These are phyloP conservation scores for Soucietia sequanensis DNA, from an alignment of 805 yeast species.

Conservation along the genomic window DNA sequence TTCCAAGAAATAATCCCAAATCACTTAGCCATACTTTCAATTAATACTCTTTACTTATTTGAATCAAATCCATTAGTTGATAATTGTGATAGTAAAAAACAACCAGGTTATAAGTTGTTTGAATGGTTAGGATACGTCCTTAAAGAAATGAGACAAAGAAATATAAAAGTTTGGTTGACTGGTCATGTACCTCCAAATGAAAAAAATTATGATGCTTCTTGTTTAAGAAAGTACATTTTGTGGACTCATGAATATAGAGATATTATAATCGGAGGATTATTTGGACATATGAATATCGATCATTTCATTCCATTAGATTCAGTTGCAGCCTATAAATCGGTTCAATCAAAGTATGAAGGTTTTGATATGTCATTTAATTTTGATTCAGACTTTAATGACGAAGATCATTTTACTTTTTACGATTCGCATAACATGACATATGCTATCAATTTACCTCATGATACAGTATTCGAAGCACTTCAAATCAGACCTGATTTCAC, in stretches of 20 bases:
- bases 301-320: conserved; percentile 80
- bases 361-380: conserved; percentile 14
- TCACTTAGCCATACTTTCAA: conserved; percentile 72
- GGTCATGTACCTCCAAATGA: conserved; percentile 90
- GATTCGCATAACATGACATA: conserved; percentile 3
- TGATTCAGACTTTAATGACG: conserved; percentile 26
- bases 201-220: conserved; percentile 70
- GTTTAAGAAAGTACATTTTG: conserved; percentile 71
- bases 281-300: conserved; percentile 89
- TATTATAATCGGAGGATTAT: conserved; percentile 77
- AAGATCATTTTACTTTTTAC: conserved; percentile 8
- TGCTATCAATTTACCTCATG: conserved; percentile 11
- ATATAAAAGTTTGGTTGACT: conserved; percentile 81
- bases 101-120: conserved; percentile 78
- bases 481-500: conserved; percentile 19
- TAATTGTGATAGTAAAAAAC: conserved; percentile 65
- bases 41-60: conserved; percentile 74
- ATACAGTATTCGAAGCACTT: conserved; percentile 5
- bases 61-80: conserved; percentile 81
- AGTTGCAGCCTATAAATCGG: conserved; percentile 59
- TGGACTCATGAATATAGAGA: conserved; percentile 86
- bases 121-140: conserved; percentile 76
- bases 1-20: conserved; percentile 78
- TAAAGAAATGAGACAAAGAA: conserved; percentile 67
- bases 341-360: conserved; percentile 20